Base-by-base conservation (phyloP, 495 filamentous ascomycete genomes). In the Lasiosphaeria miniovina region DNA sequence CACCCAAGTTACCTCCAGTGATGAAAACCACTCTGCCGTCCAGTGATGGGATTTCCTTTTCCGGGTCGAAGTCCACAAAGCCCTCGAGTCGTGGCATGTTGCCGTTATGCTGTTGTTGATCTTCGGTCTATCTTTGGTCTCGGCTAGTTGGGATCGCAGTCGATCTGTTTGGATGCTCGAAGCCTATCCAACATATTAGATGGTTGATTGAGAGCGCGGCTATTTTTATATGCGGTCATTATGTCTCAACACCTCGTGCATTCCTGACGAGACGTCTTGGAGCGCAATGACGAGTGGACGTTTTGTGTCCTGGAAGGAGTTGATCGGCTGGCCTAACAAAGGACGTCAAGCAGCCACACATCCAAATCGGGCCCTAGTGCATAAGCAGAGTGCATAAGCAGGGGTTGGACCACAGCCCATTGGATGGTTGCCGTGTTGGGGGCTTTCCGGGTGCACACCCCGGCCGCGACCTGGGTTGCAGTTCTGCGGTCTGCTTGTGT, bases 21-120 rank as follows among this genome's bases (percentile, higher is more conserved):
- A 84, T 75, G 17, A 83, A 67, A 41, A 80, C 66, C 49, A 79
- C 75, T 67, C 80, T 81, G 66, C 72, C 76, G 1, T 58, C 53
- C 24, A 80, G 68, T 49, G 57, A 58, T 52, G 65, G 58, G 12
- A 67, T 57, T 24, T 63, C 61, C 48, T 49, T 57, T 8, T 36
- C 41, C 15, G 41, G 43, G 40, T 57, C 49, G 32, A 31, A 51
- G 17, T 51, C 17, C 15, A n/a, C 4, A n/a, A 46, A 14, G 6
- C 43, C 43, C 3, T 11, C 43, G 11, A 14, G 5, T 46, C 8
- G 12, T 11, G 43, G 43, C 43, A 46, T 46, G 11, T 46, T 46
- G 43, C 11, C 43, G 43, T 5, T 46, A 46, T 46, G 43, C 24
- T 24, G 38, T 41, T 14, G 8, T 46, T 46, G 43, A 0, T 46